These are phyloP conservation scores for Cutaneotrichosporon mucoides DNA, from an alignment of 1,284 basidiomycete species.

Conservation along the genomic window DNA sequence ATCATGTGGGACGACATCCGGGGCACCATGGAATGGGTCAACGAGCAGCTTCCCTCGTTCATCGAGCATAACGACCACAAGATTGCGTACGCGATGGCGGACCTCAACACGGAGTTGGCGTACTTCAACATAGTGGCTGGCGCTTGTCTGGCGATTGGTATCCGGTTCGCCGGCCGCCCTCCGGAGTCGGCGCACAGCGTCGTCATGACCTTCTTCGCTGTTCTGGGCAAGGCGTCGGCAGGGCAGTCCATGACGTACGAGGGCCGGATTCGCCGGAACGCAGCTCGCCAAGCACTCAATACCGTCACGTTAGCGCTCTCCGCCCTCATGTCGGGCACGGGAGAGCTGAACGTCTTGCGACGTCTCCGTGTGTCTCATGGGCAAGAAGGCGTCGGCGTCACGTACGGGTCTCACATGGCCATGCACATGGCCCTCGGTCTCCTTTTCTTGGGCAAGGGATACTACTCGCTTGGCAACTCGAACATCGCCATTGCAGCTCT, in stretches of 20 bases:
- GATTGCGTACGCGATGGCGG: slow-evolving; percentile 38
- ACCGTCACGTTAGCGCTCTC: slow-evolving; percentile 77
- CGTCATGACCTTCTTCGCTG: slow-evolving; percentile 74
- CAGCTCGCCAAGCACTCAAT: slow-evolving; percentile 83
- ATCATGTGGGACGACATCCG: slow-evolving; percentile 83
- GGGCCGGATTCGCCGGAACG: slow-evolving; percentile 74
- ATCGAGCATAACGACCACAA: slow-evolving; percentile 60
- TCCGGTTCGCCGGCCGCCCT: slow-evolving; percentile 92
- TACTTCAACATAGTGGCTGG: slow-evolving; percentile 86
- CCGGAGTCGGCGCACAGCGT: slow-evolving; percentile 77
- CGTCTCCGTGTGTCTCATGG: slow-evolving; percentile 88
- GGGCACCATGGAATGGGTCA: slow-evolving; percentile 73
- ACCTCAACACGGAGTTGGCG: slow-evolving; percentile 76
- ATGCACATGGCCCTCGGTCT: slow-evolving; percentile 88
- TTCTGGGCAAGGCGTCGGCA: slow-evolving; percentile 57
- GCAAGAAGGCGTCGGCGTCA: slow-evolving; percentile 70
- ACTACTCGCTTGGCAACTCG: slow-evolving; percentile 87
- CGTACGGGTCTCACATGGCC: slow-evolving; percentile 86
- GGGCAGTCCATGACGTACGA: slow-evolving; percentile 69
- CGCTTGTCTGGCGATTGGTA: slow-evolving; percentile 81
- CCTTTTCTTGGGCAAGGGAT: slow-evolving; percentile 88
- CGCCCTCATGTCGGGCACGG: slow-evolving; percentile 94
- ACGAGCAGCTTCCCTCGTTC: slow-evolving; percentile 65
- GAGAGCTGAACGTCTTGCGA: slow-evolving; percentile 83
- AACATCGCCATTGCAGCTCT: slow-evolving; percentile 87